Conservation (phyloP, 805 yeast species). For the Metschnikowia similis region DNA sequence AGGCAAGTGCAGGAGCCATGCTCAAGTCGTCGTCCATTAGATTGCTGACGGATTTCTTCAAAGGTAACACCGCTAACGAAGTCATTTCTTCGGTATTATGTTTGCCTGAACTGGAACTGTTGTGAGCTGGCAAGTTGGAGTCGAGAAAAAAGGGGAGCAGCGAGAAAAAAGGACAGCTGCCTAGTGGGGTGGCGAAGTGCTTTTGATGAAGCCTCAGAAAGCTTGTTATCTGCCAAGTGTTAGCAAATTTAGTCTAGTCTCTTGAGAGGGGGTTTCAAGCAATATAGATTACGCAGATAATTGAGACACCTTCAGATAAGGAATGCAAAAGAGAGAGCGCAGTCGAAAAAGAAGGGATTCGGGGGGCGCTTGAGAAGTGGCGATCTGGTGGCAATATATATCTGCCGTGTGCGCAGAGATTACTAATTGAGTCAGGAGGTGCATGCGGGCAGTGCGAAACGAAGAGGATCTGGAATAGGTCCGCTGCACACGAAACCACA, state of each 20-base stretch:
- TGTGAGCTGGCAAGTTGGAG: background rate
- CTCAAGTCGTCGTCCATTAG: conserved; percentile 59
- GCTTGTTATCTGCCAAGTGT: background rate
- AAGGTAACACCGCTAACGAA: conserved; percentile 47
- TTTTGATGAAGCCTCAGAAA: background rate
- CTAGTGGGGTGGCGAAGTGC: background rate
- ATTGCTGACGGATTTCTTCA: conserved; percentile 52
- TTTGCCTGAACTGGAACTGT: background rate
- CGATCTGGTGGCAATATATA: conserved; percentile 12
- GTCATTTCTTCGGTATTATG: conserved; percentile 32
- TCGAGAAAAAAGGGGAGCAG: background rate
- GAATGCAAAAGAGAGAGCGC: background rate
- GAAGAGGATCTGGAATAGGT: conserved; percentile 1
- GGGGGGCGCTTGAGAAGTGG: background rate
- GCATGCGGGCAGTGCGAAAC: conserved; percentile 7
- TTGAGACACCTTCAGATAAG: background rate
- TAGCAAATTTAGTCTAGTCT: background rate
- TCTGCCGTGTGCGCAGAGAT: conserved; percentile 6
- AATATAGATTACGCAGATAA: background rate
- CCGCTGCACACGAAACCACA: background rate
- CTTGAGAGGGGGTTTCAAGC: background rate
- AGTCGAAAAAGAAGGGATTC: background rate
- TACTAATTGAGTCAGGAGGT: conserved; percentile 8
- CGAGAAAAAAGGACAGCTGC: background rate
- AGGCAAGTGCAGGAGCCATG: conserved; percentile 20